These are phyloP conservation scores for Trichoderma sp. DNA, from an alignment of 2,329 filamentous ascomycete species.

Conservation along the genomic window DNA sequence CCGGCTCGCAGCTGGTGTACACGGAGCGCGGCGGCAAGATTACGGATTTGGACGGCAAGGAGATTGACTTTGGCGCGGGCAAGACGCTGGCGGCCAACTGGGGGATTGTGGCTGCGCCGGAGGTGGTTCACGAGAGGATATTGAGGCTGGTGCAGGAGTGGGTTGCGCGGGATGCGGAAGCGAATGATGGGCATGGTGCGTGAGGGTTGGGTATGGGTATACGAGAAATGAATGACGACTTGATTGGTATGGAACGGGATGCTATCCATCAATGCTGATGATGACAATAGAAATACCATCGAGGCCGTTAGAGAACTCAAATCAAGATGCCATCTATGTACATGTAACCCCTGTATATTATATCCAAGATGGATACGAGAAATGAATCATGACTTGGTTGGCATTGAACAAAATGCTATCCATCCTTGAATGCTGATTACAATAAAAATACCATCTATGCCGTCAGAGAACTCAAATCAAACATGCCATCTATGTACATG, in stretches of 20 bases:
- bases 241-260: background rate
- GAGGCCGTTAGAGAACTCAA: background rate
- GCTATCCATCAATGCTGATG: background rate
- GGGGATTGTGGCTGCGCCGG: constrained; percentile 48
- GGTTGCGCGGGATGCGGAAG: background rate
- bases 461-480: too few relatives aligned
- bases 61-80: constrained; percentile 42
- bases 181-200: background rate
- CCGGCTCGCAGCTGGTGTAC: constrained; percentile 59
- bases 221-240: background rate
- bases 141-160: constrained; percentile 36
- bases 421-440: too few relatives aligned
- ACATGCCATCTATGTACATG: too few relatives aligned
- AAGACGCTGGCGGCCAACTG: constrained; percentile 38
- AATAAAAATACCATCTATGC: too few relatives aligned
- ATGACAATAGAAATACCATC: constrained; percentile 4
- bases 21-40: constrained; percentile 57
- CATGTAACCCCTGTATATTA: background rate
- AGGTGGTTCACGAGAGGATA: constrained; percentile 44
- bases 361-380: too few relatives aligned
- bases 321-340: background rate
- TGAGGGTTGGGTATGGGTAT: background rate
- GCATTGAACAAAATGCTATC: too few relatives aligned
- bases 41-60: constrained; percentile 48
- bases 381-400: too few relatives aligned